A percentile compares a stretch with the other conserved stretches of the same genome.
Evolutionary conservation across 2,329 filamentous ascomycete species (phyloP).

Genomic region (Neoscytalidium dimidiatum): DNA sequence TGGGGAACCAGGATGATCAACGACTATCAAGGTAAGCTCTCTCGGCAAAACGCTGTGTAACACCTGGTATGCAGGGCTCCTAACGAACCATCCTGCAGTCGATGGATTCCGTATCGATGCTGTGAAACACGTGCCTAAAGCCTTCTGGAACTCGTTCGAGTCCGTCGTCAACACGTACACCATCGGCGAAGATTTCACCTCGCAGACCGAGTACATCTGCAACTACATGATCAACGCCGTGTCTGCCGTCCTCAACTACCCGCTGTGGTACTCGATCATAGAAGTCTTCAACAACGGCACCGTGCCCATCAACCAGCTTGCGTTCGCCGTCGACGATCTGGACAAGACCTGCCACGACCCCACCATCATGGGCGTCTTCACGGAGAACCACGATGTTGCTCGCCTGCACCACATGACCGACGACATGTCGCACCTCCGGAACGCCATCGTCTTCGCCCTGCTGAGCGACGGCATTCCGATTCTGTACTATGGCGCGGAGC

Average conservation of each 20-base stretch:
- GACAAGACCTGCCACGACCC: constrained; percentile 35
- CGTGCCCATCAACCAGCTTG: constrained; percentile 31
- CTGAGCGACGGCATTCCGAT: constrained; percentile 42
- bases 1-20: background rate
- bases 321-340: constrained; percentile 38
- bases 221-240: constrained; percentile 55
- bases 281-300: constrained; percentile 37
- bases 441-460: constrained; percentile 40
- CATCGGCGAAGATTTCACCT: constrained; percentile 62
- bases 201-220: constrained; percentile 53
- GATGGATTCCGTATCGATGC: constrained; percentile 64
- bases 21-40: constrained; percentile 18
- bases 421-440: constrained; percentile 39
- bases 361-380: constrained; percentile 37
- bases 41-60: background rate
- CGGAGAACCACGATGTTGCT: constrained; percentile 43
- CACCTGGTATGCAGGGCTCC: constrained; percentile 33
- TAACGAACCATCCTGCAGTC: constrained; percentile 22
- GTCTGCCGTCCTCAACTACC: constrained; percentile 64
- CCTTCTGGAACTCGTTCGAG: constrained; percentile 59
- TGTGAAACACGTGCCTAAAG: constrained; percentile 62
- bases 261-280: constrained; percentile 47
- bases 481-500: constrained; percentile 43
- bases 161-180: constrained; percentile 59
- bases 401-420: constrained; percentile 40